These are phyloP conservation scores for Polytrichum commune DNA, from an alignment of 225 moss, liverwort and hornwort species.

Conservation along the genomic window DNA sequence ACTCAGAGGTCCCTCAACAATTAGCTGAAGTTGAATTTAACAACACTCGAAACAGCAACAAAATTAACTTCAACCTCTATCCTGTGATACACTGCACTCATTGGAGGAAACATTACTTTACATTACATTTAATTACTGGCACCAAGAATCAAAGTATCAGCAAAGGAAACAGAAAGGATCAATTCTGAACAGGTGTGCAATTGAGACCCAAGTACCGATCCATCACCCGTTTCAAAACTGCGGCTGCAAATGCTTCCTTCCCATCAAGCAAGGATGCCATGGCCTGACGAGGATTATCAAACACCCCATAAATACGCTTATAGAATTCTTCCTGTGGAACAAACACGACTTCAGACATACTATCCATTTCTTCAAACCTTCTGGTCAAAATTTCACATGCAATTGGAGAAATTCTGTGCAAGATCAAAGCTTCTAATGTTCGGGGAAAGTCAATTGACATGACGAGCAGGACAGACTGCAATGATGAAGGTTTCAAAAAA, in stretches of 20 bases:
- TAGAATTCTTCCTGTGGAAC: constrained; percentile 48
- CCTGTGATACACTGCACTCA: too few species aligned
- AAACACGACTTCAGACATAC: constrained; percentile 16
- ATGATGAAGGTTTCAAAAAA: constrained; percentile 27
- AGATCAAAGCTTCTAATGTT: constrained; percentile 47
- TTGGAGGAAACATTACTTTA: too few species aligned
- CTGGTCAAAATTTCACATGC: constrained; percentile 50
- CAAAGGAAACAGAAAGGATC: background rate
- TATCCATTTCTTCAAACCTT: constrained; percentile 61
- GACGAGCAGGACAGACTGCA: constrained; percentile 42
- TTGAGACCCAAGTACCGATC: constrained; percentile 47
- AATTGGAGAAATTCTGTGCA: constrained; percentile 56
- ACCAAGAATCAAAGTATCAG: too few species aligned
- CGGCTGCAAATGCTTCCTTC: constrained; percentile 50
- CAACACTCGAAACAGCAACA: too few species aligned
- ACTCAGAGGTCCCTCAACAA: too few species aligned
- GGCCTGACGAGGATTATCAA: constrained; percentile 43
- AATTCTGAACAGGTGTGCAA: constrained; percentile 7
- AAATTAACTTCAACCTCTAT: too few species aligned
- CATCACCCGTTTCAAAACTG: constrained; percentile 47
- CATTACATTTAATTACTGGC: too few species aligned
- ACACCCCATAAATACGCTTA: constrained; percentile 47
- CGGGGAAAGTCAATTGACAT: constrained; percentile 55
- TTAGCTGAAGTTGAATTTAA: too few species aligned
- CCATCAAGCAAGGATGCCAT: constrained; percentile 53